Base-by-base conservation (phyloP, 2,329 filamentous ascomycete genomes). In the Penicillium polonicum region DNA sequence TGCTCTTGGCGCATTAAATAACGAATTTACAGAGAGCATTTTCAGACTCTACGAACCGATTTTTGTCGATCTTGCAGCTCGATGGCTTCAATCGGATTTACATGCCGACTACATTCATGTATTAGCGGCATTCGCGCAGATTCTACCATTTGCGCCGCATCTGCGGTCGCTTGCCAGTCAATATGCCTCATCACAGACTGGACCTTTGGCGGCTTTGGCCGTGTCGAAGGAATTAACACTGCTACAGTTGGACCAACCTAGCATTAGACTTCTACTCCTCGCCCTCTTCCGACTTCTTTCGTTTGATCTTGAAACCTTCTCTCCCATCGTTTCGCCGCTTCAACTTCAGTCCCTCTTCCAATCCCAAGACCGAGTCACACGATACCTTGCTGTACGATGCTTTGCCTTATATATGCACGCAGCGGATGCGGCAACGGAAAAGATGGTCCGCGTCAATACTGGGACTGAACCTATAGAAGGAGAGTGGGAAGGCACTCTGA, bases 101-200 rank as follows among this genome's bases (percentile, higher is more conserved):
- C 64, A 72, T 49, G 59, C 65, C 54, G 71, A 75, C 61, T 68
- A 67, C 60, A 63, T 72, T 57, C 70, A 69, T 58, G 71, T 88
- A 52, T 82, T 93, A 62, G 83, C 87, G 55, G 88, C 90, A 33
- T 89, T 96, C 77, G 88, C 90, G 60, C 84, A 89, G 68, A 82
- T 96, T 61, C 74, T 97, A 66, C 90, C 91, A 19, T 88, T 94
- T 79, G 89, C 90, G 64, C 89, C 91, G 50, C 86, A 93, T 70
- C 80, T 97, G 43, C 86, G 88, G 52, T 83, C 86, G 59, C 90
- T 92, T 72, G 83, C 91, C 60, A 83, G 87, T 74, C 79, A 80
- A 68, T 71, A 74, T 65, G 67, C 73, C 48, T 60, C 67, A 52
- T 70, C 67, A 59, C 66, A 69, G 63, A 65, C 68, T 65, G 70